These are phyloP conservation scores for Fusarium annulatum DNA, from an alignment of 2,329 filamentous ascomycete genomes.

Conservation along the genomic window DNA sequence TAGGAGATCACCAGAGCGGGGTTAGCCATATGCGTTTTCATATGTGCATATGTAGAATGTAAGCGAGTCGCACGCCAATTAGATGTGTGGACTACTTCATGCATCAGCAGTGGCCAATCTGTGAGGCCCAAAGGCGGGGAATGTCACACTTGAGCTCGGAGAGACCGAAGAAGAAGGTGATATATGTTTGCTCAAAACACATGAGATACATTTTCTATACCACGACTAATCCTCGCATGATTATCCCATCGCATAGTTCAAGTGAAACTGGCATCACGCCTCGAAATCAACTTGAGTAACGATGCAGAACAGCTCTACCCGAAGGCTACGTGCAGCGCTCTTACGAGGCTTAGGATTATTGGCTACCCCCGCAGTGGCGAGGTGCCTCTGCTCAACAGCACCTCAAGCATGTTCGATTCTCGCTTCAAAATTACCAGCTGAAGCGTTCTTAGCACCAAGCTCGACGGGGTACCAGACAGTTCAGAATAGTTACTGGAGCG, in stretches of 20 bases:
- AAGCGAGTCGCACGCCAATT: neutral
- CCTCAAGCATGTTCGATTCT: neutral
- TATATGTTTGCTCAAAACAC: fast-evolving
- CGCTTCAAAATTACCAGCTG: fast-evolving
- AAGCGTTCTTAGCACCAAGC: neutral
- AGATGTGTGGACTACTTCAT: neutral
- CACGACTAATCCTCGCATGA: fast-evolving
- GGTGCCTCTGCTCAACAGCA: neutral
- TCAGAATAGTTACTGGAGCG: neutral
- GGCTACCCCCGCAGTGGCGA: neutral
- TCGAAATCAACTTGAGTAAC: fast-evolving
- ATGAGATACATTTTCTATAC: fast-evolving
- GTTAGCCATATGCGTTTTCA: neutral
- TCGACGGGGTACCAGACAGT: neutral
- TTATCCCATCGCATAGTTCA: neutral
- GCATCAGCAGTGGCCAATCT: neutral
- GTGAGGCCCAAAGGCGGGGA: neutral
- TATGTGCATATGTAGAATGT: neutral
- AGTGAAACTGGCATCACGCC: fast-evolving
- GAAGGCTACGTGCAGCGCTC: fast-evolving
- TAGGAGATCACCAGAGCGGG: neutral
- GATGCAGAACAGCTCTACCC: neutral
- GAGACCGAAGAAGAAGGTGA: neutral
- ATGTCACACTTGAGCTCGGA: neutral
- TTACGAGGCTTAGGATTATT: neutral